A percentile compares a stretch with the other conserved stretches of the same genome.
Evolutionary conservation across 1,284 basidiomycete species (phyloP).

Genomic region (Trichosporon sp.): DNA sequence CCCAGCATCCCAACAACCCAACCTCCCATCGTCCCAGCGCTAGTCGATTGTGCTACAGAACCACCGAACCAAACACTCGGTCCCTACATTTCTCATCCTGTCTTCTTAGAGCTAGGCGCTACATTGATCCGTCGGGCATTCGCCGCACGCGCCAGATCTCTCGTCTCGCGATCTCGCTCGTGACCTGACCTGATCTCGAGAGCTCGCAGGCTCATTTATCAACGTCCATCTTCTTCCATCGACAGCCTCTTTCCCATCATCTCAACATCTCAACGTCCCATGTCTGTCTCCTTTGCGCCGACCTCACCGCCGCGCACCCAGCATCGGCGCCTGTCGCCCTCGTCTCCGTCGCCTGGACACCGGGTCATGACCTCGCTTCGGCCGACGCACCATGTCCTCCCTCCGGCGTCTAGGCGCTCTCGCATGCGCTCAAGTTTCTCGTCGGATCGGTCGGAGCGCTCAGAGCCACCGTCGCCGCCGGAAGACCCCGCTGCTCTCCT

Average conservation of each 20-base stretch:
- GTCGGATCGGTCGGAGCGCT: background rate
- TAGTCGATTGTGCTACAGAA: too few species aligned
- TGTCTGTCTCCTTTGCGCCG: conserved; percentile 17
- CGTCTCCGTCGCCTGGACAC: conserved; percentile 11
- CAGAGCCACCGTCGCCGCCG: conserved; percentile 7
- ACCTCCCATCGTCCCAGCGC: too few species aligned
- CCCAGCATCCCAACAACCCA: background rate
- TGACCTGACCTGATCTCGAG: too few species aligned
- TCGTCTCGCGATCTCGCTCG: background rate
- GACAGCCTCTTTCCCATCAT: background rate
- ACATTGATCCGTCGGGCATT: background rate
- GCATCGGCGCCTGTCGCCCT: conserved; percentile 11
- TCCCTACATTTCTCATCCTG: too few species aligned
- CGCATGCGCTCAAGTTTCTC: background rate
- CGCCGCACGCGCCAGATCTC: background rate
- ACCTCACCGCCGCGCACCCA: background rate
- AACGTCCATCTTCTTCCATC: background rate
- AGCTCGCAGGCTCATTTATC: background rate
- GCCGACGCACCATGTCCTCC: conserved; percentile 2
- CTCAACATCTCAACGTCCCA: background rate
- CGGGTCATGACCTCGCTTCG: conserved; percentile 12
- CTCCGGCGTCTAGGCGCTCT: background rate
- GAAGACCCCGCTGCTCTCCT: background rate
- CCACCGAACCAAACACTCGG: background rate
- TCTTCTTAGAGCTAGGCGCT: background rate